A percentile compares a stretch with the other conserved stretches of the same genome.
Conservation (phyloP, 805 yeast species). For the Pachysolen tannophilus region DNA sequence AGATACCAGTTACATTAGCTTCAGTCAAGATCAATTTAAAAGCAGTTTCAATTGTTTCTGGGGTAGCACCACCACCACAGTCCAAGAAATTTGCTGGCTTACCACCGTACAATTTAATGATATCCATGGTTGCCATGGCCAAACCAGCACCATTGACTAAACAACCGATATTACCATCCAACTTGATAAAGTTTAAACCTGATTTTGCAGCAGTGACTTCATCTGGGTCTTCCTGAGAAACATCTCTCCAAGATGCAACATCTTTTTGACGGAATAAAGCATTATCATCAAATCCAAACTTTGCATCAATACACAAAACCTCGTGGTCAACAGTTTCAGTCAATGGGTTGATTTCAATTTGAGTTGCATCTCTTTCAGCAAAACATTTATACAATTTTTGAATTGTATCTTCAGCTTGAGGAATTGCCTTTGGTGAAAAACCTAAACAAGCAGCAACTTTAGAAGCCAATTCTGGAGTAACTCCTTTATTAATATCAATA, state of each 20-base stretch:
- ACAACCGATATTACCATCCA: conserved; percentile 98
- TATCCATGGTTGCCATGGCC: conserved; percentile 99
- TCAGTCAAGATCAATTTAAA: conserved; percentile 89
- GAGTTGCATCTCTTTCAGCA: conserved; percentile 90
- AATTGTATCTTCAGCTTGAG: conserved; percentile 83
- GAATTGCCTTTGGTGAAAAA: conserved; percentile 66
- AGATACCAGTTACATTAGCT: conserved; percentile 84
- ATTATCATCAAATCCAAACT: conserved; percentile 95
- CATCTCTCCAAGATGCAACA: conserved; percentile 94
- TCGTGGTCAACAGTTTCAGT: conserved; percentile 86
- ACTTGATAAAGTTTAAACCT: conserved; percentile 92
- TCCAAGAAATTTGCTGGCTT: conserved; percentile 98
- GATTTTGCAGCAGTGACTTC: conserved; percentile 88
- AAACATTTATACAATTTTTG: conserved; percentile 85
- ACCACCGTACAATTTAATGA: conserved; percentile 96
- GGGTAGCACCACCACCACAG: conserved; percentile 99
- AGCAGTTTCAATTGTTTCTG: conserved; percentile 95
- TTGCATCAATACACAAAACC: conserved; percentile 98
- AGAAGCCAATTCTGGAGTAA: conserved; percentile 67
- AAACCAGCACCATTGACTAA: conserved; percentile 99
- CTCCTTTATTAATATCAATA: conserved; percentile 70
- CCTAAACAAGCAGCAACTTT: conserved; percentile 77
- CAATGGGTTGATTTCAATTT: conserved; percentile 97
- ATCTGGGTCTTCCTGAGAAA: conserved; percentile 96
- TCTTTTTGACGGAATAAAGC: conserved; percentile 93